Percentiles rank a stretch among this genome's conserved stretches.
These are phyloP conservation scores for Chlorella sorokiniana DNA, from an alignment of 139 green algal species.

Conservation along the genomic window DNA sequence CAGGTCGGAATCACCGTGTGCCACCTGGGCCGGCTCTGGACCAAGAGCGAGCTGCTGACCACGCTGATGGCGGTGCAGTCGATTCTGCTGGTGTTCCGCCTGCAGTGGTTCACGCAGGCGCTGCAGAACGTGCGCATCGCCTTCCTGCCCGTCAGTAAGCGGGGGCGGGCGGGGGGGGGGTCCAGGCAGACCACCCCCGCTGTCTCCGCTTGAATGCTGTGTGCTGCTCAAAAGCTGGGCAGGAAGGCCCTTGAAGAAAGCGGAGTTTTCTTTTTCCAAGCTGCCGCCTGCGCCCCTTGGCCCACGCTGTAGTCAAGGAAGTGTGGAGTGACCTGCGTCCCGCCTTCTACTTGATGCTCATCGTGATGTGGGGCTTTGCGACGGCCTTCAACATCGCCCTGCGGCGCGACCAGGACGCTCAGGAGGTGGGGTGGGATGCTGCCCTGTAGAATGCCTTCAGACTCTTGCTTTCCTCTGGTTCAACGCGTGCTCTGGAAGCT, in stretches of 20 bases:
- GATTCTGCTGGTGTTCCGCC: slow-evolving; percentile 48
- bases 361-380: slow-evolving; percentile 35
- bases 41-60: slow-evolving; percentile 44
- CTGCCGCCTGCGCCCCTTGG: too few relatives aligned
- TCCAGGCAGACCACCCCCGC: background rate
- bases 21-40: slow-evolving; percentile 49
- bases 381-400: slow-evolving; percentile 61
- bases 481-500: background rate
- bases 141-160: slow-evolving; percentile 21
- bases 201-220: background rate
- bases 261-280: too few relatives aligned
- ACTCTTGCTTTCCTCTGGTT: too few relatives aligned
- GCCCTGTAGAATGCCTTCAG: background rate
- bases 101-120: slow-evolving; percentile 30
- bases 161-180: background rate
- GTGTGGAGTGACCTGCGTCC: slow-evolving; percentile 19
- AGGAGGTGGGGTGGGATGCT: background rate
- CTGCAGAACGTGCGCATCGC: slow-evolving; percentile 30
- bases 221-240: background rate
- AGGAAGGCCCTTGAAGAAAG: too few relatives aligned
- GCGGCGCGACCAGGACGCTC: slow-evolving; percentile 33
- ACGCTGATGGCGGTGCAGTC: slow-evolving; percentile 17
- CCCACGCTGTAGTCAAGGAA: slow-evolving; percentile 16
- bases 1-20: slow-evolving; percentile 54
- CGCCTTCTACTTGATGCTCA: slow-evolving; percentile 17